These are phyloP conservation scores for Pyrenochaeta sp. DNA, from an alignment of 2,329 filamentous ascomycete species.

Conservation along the genomic window DNA sequence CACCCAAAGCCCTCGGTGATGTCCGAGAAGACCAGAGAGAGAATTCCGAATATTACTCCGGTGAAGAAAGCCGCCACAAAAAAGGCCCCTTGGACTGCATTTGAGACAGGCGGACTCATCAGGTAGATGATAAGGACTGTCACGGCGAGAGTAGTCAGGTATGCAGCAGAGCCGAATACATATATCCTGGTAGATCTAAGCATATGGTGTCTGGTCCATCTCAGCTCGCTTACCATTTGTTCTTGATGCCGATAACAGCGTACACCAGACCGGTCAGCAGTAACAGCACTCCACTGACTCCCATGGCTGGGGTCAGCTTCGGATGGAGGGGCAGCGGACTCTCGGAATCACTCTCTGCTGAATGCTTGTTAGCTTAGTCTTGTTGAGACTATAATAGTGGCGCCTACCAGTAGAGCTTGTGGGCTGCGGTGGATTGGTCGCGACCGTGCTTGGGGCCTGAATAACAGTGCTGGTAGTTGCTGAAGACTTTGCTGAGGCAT, in stretches of 20 bases:
- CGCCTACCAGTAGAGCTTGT: constrained; percentile 27
- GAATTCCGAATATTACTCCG: constrained; percentile 75
- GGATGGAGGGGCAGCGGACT: constrained; percentile 73
- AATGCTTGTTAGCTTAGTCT: background rate
- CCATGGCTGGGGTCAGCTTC: constrained; percentile 80
- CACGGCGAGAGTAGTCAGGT: constrained; percentile 75
- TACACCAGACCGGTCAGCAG: constrained; percentile 76
- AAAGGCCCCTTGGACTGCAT: constrained; percentile 85
- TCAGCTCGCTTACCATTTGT: constrained; percentile 62
- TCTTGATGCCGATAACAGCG: constrained; percentile 82
- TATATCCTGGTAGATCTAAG: constrained; percentile 47
- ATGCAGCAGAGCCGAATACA: constrained; percentile 77
- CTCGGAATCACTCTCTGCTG: constrained; percentile 15
- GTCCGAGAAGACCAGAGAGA: constrained; percentile 81
- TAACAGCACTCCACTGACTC: constrained; percentile 79
- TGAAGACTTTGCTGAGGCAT: constrained; percentile 21
- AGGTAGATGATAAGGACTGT: constrained; percentile 88
- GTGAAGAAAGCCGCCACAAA: constrained; percentile 79
- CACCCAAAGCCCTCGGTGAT: constrained; percentile 86
- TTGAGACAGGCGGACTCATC: constrained; percentile 78
- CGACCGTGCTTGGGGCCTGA: constrained; percentile 26
- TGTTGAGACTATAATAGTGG: background rate
- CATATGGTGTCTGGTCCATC: background rate
- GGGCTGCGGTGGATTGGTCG: constrained; percentile 24
- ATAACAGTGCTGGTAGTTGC: constrained; percentile 17